phyloP scores from a whole-genome alignment of 192 early-diverging fungal species.

The Gonapodya prolifera region DNA sequence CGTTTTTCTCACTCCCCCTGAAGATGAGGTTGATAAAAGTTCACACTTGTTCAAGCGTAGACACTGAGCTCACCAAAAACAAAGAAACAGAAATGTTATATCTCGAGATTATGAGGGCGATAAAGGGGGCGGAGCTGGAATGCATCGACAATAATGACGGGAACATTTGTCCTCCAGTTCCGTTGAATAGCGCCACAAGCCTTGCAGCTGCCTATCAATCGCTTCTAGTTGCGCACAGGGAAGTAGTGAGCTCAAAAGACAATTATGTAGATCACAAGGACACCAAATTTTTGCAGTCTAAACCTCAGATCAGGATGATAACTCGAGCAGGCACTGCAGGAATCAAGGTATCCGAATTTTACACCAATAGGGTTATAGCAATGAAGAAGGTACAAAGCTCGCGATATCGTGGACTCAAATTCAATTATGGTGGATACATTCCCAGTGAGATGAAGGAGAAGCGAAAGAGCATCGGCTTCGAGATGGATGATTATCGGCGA shows the following conservation, averaged over 20 bases:
- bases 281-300: slow-evolving; percentile 6
- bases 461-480: slow-evolving; percentile 6
- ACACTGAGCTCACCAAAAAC: slow-evolving; percentile 32
- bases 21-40: no score
- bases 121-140: slow-evolving; percentile 26
- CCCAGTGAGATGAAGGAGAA: slow-evolving; percentile 24
- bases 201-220: slow-evolving; percentile 7
- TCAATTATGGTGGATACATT: slow-evolving; percentile 47
- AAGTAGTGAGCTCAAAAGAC: slow-evolving; percentile 5
- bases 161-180: slow-evolving; percentile 26
- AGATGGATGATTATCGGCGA: slow-evolving; percentile 9
- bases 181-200: slow-evolving; percentile 18
- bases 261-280: background rate
- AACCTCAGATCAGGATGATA: slow-evolving; percentile 3
- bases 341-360: slow-evolving; percentile 24
- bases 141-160: slow-evolving; percentile 17
- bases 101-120: slow-evolving; percentile 39
- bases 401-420: slow-evolving; percentile 27
- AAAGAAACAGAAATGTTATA: slow-evolving; percentile 47
- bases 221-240: slow-evolving; percentile 2
- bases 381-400: slow-evolving; percentile 32
- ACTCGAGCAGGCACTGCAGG: slow-evolving; percentile 18
- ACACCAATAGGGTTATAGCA: slow-evolving; percentile 22
- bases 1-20: background rate
- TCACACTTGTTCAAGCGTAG: slow-evolving; percentile 10